Percentiles rank a stretch among this genome's conserved stretches.
Conservation (phyloP, 768 basidiomycete species). For the Mycena crocata region DNA sequence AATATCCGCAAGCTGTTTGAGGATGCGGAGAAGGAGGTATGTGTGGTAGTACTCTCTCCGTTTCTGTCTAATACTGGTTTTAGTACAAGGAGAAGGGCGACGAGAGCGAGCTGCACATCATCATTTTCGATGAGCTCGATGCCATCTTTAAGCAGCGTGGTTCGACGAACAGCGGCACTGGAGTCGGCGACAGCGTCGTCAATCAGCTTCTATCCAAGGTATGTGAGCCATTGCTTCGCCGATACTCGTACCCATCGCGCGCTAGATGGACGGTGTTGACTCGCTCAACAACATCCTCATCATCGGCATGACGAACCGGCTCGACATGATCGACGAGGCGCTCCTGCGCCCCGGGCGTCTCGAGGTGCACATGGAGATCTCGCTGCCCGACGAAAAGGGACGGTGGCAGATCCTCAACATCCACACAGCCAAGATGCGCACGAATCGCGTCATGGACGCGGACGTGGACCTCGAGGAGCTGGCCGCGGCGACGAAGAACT, state of each 20-base stretch:
- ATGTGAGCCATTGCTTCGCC: slow-evolving; percentile 21
- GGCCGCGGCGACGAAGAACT: slow-evolving; percentile 91
- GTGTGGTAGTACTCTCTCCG: neutral
- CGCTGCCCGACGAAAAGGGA: slow-evolving; percentile 93
- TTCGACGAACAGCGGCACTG: slow-evolving; percentile 89
- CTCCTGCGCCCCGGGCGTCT: slow-evolving; percentile 97
- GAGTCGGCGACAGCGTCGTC: slow-evolving; percentile 98
- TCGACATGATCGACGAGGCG: slow-evolving; percentile 99
- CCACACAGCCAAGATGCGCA: slow-evolving; percentile 95
- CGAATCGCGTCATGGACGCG: slow-evolving; percentile 87
- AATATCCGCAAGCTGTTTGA: slow-evolving; percentile 97
- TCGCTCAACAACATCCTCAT: slow-evolving; percentile 98
- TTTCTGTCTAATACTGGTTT: neutral
- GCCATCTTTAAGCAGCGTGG: slow-evolving; percentile 99
- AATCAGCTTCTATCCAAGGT: slow-evolving; percentile 98
- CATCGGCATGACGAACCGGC: slow-evolving; percentile 99
- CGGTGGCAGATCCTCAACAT: slow-evolving; percentile 94
- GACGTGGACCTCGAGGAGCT: slow-evolving; percentile 90
- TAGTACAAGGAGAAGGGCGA: slow-evolving; percentile 98
- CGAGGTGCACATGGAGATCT: slow-evolving; percentile 99
- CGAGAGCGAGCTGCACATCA: slow-evolving; percentile 97
- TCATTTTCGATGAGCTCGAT: slow-evolving; percentile 99
- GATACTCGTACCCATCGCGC: neutral
- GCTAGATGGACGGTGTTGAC: slow-evolving; percentile 98
- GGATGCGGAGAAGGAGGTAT: slow-evolving; percentile 97